Base-by-base conservation (phyloP, 148 eudicot genomes). In the Camellia sinensis region DNA sequence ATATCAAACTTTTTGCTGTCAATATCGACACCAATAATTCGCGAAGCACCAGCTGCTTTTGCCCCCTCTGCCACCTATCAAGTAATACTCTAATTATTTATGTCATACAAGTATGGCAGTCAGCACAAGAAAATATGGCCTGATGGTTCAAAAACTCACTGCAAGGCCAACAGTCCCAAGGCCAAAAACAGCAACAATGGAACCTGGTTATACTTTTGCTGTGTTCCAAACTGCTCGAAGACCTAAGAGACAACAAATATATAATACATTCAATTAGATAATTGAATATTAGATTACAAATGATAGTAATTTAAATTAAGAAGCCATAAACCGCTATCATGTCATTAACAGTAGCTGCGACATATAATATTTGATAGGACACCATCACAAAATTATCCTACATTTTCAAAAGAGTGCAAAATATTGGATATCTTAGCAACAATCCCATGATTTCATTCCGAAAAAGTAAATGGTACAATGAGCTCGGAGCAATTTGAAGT, bases 171-270 rank as follows among this genome's bases (percentile, higher is more conserved):
- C 94, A 74, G 98, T 97, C 82, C 99, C 99, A 79, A 97, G 94
- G 52, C 99, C 99, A 94, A 97, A 97, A 81, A 97, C 74, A 87
- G 99, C 99, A 87, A 97, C 99, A 83, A 80, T 94, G 66, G 99
- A 94, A 78, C 98, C 97, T 56, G 95, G 84, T 86, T 97, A 98
- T 19, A 97, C 99, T 85, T 97, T 94, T 76, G 99, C 99, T 72
- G 99, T 91, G 90, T 97, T 97, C 99, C 99, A 93, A 74, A 95
- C 99, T 80, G 97, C 99, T 85, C 99, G 97, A 81, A 95, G 99
- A 80, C 99, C 99, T 94, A 53, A 22, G 45, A 77, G 71, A 75
- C 75, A 80, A 18, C 12, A 70, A 65, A 76, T 1, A 29, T 21
- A 9, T n/a, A n/a, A n/a, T n/a, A n/a, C n/a, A n/a, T n/a, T n/a